Evolutionary conservation across 2,329 filamentous ascomycete species (phyloP).

Genomic region (Hypoxylon sp.): DNA sequence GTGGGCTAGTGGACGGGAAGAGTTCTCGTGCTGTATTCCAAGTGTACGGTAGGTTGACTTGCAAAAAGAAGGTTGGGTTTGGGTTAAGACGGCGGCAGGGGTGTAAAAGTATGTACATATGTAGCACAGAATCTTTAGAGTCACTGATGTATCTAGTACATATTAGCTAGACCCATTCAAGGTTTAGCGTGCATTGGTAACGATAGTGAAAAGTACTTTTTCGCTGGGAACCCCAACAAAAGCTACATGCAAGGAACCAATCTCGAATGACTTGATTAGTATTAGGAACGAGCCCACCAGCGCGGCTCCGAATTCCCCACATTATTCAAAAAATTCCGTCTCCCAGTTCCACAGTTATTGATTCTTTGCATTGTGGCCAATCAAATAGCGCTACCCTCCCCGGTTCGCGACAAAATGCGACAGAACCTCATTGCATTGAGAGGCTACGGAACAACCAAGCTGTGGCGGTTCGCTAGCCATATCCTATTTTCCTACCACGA

Average conservation of each 20-base stretch:
- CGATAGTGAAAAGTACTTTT: slow-evolving; percentile 26
- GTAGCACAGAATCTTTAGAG: slow-evolving; percentile 4
- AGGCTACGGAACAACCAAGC: slow-evolving; percentile 41
- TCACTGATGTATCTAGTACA: slow-evolving; percentile 15
- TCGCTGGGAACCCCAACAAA: slow-evolving; percentile 2
- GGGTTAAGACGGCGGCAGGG: slow-evolving; percentile 23
- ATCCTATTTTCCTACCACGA: slow-evolving; percentile 18
- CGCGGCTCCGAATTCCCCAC: slow-evolving; percentile 37
- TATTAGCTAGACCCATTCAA: slow-evolving; percentile 20
- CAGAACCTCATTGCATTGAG: slow-evolving; percentile 43
- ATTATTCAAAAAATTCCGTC: slow-evolving; percentile 24
- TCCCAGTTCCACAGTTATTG: slow-evolving; percentile 35
- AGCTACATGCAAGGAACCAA: slow-evolving; percentile 23
- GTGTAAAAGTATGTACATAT: slow-evolving; percentile 11
- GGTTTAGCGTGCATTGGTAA: slow-evolving; percentile 3
- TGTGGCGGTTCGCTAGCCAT: slow-evolving; percentile 45
- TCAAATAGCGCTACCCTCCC: slow-evolving; percentile 44
- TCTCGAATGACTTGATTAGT: slow-evolving; percentile 10
- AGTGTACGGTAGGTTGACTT: slow-evolving; percentile 5
- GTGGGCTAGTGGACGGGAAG: slow-evolving; percentile 41
- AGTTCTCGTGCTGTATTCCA: not conserved
- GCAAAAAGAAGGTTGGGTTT: slow-evolving; percentile 16
- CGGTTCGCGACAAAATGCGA: slow-evolving; percentile 45
- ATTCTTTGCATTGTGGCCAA: slow-evolving; percentile 48
- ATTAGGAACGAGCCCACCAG: slow-evolving; percentile 12